Evolutionary conservation across 2,329 filamentous ascomycete species (phyloP).

Genomic region (Sphaerulina vaccinii): DNA sequence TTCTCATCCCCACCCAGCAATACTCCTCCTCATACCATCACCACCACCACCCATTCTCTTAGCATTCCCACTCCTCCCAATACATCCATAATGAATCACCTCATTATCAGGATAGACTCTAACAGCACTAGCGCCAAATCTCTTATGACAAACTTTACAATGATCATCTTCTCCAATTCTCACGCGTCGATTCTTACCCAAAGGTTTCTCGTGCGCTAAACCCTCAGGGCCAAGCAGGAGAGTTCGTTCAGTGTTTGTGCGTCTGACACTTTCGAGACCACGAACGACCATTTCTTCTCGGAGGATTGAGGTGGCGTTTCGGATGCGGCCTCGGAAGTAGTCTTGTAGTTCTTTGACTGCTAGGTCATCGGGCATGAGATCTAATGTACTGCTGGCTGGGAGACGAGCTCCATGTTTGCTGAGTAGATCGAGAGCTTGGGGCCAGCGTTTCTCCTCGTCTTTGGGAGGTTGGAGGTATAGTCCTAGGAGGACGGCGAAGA

Average conservation of each 20-base stretch:
- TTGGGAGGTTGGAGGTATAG: constrained; percentile 84
- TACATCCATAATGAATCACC: constrained; percentile 53
- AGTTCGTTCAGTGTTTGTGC: constrained; percentile 71
- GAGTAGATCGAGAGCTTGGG: constrained; percentile 81
- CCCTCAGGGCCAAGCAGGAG: constrained; percentile 72
- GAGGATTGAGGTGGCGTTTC: constrained; percentile 76
- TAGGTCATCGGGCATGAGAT: constrained; percentile 77
- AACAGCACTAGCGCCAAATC: constrained; percentile 86
- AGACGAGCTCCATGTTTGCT: constrained; percentile 89
- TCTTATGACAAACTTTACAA: constrained; percentile 89
- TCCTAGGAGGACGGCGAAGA: constrained; percentile 87
- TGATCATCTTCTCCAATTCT: constrained; percentile 83
- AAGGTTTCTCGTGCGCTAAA: constrained; percentile 56
- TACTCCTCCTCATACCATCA: constrained; percentile 12
- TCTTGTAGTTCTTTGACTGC: constrained; percentile 77
- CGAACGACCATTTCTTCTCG: constrained; percentile 78
- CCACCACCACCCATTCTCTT: constrained; percentile 16
- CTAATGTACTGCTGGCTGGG: constrained; percentile 80
- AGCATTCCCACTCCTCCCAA: constrained; percentile 30
- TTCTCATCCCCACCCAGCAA: constrained; percentile 4
- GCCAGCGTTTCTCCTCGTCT: constrained; percentile 61
- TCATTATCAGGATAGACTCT: constrained; percentile 74
- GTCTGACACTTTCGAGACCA: constrained; percentile 72
- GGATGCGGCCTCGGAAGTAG: constrained; percentile 89
- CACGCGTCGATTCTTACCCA: constrained; percentile 64